Conservation (phyloP, 164 flowering plant genomes). For the Aristolochia californica region DNA sequence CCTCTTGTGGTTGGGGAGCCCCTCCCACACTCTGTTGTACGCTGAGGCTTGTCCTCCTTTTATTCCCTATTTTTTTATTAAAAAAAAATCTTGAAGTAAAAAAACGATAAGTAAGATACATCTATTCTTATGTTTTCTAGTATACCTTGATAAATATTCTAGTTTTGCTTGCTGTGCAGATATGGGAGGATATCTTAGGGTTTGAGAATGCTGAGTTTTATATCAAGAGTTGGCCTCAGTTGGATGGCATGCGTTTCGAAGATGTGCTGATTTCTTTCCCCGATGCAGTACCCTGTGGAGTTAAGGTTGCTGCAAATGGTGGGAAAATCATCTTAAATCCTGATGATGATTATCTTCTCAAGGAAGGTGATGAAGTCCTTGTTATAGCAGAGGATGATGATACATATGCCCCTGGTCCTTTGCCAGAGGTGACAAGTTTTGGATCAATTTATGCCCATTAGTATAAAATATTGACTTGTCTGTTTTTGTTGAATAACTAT, state of each 20-base stretch:
- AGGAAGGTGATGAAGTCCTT: conserved; percentile 72
- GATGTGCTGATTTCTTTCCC: conserved; percentile 82
- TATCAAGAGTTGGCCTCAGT: conserved; percentile 85
- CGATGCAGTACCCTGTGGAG: conserved; percentile 90
- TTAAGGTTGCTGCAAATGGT: conserved; percentile 69
- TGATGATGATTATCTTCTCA: conserved; percentile 59
- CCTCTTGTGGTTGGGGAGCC: too few relatives aligned
- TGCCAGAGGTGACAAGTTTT: conserved; percentile 51
- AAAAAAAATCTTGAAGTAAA: too few relatives aligned
- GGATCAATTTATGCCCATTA: background rate
- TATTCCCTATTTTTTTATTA: too few relatives aligned
- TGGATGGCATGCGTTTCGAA: conserved; percentile 58
- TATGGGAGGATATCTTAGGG: conserved; percentile 95
- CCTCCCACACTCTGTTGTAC: too few relatives aligned
- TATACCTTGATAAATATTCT: too few relatives aligned
- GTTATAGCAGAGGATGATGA: conserved; percentile 97
- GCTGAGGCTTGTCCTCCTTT: too few relatives aligned
- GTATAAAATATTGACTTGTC: too few relatives aligned
- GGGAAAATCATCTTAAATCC: conserved; percentile 82
- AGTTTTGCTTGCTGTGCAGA: conserved; percentile 30
- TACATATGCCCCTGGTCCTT: conserved; percentile 62
- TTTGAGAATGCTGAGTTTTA: conserved; percentile 96
- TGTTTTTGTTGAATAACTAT: too few relatives aligned
- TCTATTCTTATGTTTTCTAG: too few relatives aligned
- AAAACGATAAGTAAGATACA: too few relatives aligned